These are phyloP conservation scores for Trichocladium uniseriatum DNA, from an alignment of 495 filamentous ascomycete genomes.

Conservation along the genomic window DNA sequence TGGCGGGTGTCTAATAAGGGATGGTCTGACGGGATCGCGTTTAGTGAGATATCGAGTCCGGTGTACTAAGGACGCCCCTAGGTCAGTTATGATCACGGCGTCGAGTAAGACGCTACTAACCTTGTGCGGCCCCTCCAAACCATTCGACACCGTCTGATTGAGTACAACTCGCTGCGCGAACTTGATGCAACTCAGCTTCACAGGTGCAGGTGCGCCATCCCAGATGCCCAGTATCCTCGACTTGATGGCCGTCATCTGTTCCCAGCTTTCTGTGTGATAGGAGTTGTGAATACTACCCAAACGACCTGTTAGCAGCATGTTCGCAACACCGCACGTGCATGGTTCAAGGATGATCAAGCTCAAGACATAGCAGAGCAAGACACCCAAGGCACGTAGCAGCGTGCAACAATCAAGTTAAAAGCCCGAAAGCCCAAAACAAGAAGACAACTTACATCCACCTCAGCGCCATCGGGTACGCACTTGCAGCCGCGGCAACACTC, in stretches of 20 bases:
- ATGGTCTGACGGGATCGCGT: slow-evolving; percentile 76
- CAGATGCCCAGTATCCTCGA: slow-evolving; percentile 75
- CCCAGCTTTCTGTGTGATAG: slow-evolving; percentile 71
- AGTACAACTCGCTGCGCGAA: slow-evolving; percentile 90
- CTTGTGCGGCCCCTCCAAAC: slow-evolving; percentile 76
- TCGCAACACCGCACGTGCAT: neutral
- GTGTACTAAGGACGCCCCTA: slow-evolving; percentile 49
- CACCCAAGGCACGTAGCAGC: neutral
- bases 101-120: slow-evolving; percentile 39
- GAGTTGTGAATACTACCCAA: slow-evolving; percentile 67
- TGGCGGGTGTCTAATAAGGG: slow-evolving; percentile 63
- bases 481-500: slow-evolving; percentile 74
- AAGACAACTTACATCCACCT: slow-evolving; percentile 79
- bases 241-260: slow-evolving; percentile 82
- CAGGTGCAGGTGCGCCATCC: slow-evolving; percentile 67
- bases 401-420: neutral
- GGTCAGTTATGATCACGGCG: slow-evolving; percentile 3
- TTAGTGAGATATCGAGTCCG: slow-evolving; percentile 77
- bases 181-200: slow-evolving; percentile 92
- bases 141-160: slow-evolving; percentile 74
- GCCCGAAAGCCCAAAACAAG: neutral
- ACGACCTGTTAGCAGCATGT: slow-evolving; percentile 4
- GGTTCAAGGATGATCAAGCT: too few species aligned
- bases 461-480: slow-evolving; percentile 84
- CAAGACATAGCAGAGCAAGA: neutral